Evolutionary conservation across 2,329 filamentous ascomycete genomes (phyloP).

Genomic region (Ascomycota sp.): DNA sequence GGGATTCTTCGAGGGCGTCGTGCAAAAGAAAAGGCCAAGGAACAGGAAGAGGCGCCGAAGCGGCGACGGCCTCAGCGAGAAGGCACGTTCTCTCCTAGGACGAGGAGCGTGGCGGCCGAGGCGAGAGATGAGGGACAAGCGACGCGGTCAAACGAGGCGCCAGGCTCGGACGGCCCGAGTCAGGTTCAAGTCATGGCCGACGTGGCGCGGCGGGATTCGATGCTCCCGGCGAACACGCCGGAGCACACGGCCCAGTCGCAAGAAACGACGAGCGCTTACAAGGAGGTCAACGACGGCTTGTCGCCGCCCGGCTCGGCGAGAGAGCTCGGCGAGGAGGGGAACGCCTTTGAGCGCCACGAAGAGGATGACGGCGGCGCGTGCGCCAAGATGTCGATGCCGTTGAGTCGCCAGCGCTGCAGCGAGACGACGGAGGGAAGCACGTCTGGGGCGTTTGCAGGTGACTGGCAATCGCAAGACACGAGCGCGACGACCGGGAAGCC

Average conservation of each 20-base stretch:
- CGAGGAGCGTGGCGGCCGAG: constrained; percentile 17
- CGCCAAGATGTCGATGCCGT: constrained; percentile 16
- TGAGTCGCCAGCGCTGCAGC: constrained; percentile 33
- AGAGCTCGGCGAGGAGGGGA: constrained; percentile 27
- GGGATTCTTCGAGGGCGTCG: constrained; percentile 46
- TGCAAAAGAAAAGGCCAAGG: constrained; percentile 39
- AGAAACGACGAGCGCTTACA: constrained; percentile 6
- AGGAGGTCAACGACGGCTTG: constrained; percentile 22
- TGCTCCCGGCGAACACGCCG: constrained; percentile 5
- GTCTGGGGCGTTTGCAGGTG: constrained; percentile 30
- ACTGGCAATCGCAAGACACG: constrained; percentile 42
- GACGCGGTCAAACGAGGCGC: constrained; percentile 4
- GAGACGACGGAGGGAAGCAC: constrained; percentile 41
- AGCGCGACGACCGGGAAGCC: constrained; percentile 43
- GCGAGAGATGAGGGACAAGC: constrained; percentile 7
- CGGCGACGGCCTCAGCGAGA: constrained; percentile 16
- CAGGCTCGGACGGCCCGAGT: constrained; percentile 6
- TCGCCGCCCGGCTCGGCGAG: constrained; percentile 24
- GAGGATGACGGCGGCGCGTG: constrained; percentile 12
- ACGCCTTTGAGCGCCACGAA: constrained; percentile 22
- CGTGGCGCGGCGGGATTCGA: constrained; percentile 6
- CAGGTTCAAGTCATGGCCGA: constrained; percentile 8
- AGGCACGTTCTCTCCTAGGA: constrained; percentile 22
- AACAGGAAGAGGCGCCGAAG: constrained; percentile 15
- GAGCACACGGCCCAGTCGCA: neutral